Evolutionary conservation across 441 rosid genomes (phyloP), one percentile per base, ranked within the genome.

Genomic region (Isatis lusitanica): DNA sequence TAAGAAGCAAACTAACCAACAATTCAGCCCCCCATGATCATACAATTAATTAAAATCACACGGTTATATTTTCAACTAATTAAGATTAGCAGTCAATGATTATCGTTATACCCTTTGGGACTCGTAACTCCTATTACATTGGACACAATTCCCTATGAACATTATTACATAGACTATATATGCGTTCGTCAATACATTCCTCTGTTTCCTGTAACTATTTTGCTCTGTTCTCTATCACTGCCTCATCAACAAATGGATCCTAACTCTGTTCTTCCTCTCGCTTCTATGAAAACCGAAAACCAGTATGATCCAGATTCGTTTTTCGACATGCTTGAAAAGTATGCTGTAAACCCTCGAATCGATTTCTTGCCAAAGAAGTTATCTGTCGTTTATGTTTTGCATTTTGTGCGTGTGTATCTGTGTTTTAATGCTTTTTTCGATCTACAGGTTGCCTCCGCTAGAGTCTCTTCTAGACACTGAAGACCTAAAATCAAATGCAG

Each of bases 361-460:
- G 1, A 16, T 53, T 63, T 53, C 80, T 77, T 77, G 74, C 31
- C 43, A 33, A 4, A 39, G 59, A 77, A 71, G 73, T 51, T 0
- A 66, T 44, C 52, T 55, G 3, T 56, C 2, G 12, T 42, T 50
- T 38, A 15, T 56, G 2, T 26, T 16, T 30, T 21, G 24, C 24
- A 7, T 50, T 35, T 31, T 36, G 40, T 12, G 7, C 1, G 21
- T 26, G 28, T n/a, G n/a, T n/a, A n/a, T n/a, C n/a, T n/a, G n/a
- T 26, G 28, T 26, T 51, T 57, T 9, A n/a, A 55, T 58, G 24
- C 2, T 21, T 13, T 66, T 68, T 48, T 44, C 0, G 0, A 4
- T 55, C 4, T 57, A 12, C 80, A 85, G 89, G 64, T 73, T 81
- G 47, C 85, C 75, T 35, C 67, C 75, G 2, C 9, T 83, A 1